These are phyloP conservation scores for Pontederia paniculata DNA, from an alignment of 176 grass and related monocot species.

Conservation along the genomic window DNA sequence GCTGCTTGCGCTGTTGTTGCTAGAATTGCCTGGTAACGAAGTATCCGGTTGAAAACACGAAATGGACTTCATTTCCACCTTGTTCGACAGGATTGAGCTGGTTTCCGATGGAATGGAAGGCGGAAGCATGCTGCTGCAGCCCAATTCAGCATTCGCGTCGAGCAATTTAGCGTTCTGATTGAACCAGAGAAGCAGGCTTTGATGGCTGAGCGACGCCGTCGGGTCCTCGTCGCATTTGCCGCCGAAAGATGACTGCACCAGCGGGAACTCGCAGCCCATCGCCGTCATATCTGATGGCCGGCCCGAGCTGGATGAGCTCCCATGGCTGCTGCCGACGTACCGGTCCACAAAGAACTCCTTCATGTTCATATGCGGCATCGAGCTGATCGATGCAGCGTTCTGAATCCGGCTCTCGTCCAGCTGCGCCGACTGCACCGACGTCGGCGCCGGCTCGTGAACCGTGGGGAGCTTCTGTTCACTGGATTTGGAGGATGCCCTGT, in stretches of 20 bases:
- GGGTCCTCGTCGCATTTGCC: background rate
- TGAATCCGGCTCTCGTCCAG: background rate
- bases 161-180: background rate
- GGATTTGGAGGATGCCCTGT: background rate
- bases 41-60: background rate
- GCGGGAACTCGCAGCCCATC: background rate
- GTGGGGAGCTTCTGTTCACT: background rate
- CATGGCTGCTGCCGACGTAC: background rate
- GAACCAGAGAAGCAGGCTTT: slow-evolving; percentile 5
- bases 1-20: background rate
- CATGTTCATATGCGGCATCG: background rate
- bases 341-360: slow-evolving; percentile 8
- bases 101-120: background rate
- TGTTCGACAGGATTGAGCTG: background rate
- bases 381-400: background rate
- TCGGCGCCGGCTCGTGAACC: too few relatives aligned
- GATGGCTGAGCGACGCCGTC: background rate
- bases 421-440: background rate
- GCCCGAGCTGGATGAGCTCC: background rate
- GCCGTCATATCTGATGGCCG: background rate
- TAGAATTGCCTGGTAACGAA: background rate
- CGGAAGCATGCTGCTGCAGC: background rate
- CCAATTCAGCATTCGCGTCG: slow-evolving; percentile 3
- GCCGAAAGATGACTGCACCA: background rate
- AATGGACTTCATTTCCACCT: background rate